Base-by-base conservation (phyloP, 108 stramenopile genomes). In the Skeletonema marinoi region DNA sequence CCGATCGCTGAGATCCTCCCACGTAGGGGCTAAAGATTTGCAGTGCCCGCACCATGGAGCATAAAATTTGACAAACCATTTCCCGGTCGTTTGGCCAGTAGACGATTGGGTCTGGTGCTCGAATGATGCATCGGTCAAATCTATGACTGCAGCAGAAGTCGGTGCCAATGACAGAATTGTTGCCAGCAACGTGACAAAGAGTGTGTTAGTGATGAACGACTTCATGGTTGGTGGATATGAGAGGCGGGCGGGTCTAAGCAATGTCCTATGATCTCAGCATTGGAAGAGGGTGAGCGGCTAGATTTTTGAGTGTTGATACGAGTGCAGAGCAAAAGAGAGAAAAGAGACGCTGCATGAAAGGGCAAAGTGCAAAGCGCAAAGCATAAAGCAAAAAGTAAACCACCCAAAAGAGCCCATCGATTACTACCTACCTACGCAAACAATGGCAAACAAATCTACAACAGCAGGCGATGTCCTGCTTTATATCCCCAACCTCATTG, bases 401-500 rank as follows among this genome's bases (percentile, higher is more conserved):
- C n/a, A n/a, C n/a, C n/a, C n/a, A n/a, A n/a, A n/a, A n/a, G n/a
- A n/a, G n/a, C n/a, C n/a, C 69, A 35, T 46, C 17, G 25, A 25
- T 25, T 25, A 0, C 25, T 25, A 25, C 25, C 0, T 25, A 25
- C 25, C n/a, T n/a, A 25, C 25, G 25, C 25, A 25, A 25, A 63
- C 21, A 63, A 71, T 65, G 70, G 33, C 62, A 32, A 73, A 30
- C 32, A 48, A 32, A 58, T 25, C 66, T 70, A 88, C 84, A 35
- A 86, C 90, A 19, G 84, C 88, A 8, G 73, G 65, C 11, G 83
- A 91, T 68, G 92, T 96, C 16, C 77, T 98, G 42, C 73, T 95
- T 14, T 99, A 87, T 78, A 84, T 97, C 56, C 98, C 98, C 16
- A 98, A 99, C 75, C 71, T 97, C 19, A 97, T 99, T 50, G 98